These are phyloP conservation scores for Astraeus odoratus DNA, from an alignment of 768 basidiomycete genomes.

Conservation along the genomic window DNA sequence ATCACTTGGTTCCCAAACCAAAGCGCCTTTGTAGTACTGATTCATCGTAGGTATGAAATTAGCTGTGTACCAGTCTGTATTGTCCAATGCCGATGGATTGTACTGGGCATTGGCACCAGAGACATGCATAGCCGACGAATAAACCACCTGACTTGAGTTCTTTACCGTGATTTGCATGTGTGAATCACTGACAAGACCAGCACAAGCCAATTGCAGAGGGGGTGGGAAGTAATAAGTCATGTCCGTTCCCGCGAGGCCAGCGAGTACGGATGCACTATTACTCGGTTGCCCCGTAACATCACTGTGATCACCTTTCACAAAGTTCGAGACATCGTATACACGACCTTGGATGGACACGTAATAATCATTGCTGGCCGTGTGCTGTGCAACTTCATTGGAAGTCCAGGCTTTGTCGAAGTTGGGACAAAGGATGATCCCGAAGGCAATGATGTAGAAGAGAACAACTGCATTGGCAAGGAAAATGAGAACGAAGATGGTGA, in stretches of 20 bases:
- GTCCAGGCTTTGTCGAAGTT: conserved; percentile 57
- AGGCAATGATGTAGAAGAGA: conserved; percentile 61
- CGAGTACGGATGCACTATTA: conserved; percentile 39
- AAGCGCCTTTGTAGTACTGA: conserved; percentile 52
- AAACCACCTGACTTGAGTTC: conserved; percentile 40
- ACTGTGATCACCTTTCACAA: conserved; percentile 55
- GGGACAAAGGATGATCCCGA: conserved; percentile 56
- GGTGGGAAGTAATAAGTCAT: conserved; percentile 57
- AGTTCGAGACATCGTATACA: conserved; percentile 56
- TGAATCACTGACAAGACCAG: conserved; percentile 45
- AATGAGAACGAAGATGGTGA: conserved; percentile 59
- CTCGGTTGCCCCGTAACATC: conserved; percentile 49
- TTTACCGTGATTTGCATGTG: conserved; percentile 34
- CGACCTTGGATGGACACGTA: conserved; percentile 58
- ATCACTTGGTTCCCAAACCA: conserved; percentile 41
- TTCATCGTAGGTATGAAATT: conserved; percentile 48
- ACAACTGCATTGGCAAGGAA: conserved; percentile 44
- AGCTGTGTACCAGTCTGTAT: conserved; percentile 49
- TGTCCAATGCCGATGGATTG: conserved; percentile 29
- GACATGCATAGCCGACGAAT: conserved; percentile 46
- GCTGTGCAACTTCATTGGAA: conserved; percentile 40
- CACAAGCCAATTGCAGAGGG: conserved; percentile 52
- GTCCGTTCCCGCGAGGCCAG: conserved; percentile 54
- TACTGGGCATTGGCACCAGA: conserved; percentile 41
- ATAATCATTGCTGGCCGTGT: conserved; percentile 45